Conservation (phyloP, 2,329 filamentous ascomycete species). For the Coleophoma eucalyptorum region DNA sequence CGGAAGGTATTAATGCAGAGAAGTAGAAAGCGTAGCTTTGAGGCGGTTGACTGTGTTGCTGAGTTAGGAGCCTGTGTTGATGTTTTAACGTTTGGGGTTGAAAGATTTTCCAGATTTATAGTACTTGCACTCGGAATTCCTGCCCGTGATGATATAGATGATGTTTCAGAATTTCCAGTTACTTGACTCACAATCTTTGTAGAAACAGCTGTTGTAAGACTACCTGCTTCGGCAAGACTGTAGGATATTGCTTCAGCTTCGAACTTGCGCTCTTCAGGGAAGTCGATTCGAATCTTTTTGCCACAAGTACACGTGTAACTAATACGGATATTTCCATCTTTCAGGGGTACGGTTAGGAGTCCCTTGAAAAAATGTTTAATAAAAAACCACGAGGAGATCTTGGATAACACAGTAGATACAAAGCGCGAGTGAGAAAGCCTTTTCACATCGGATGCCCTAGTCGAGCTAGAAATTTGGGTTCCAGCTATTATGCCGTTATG, state of each 20-base stretch:
- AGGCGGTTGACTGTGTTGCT: background rate
- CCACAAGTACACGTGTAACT: background rate
- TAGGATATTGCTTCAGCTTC: too few species aligned
- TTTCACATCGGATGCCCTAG: too few species aligned
- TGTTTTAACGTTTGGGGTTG: background rate
- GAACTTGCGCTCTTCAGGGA: too few species aligned
- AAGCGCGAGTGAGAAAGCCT: too few species aligned
- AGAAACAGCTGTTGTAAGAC: background rate
- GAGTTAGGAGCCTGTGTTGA: background rate
- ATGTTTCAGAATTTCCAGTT: background rate
- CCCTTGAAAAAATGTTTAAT: too few species aligned
- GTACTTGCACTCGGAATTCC: background rate
- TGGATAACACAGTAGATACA: too few species aligned
- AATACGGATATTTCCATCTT: background rate
- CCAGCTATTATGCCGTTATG: too few species aligned
- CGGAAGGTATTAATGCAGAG: background rate
- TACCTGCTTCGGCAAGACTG: too few species aligned
- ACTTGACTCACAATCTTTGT: background rate
- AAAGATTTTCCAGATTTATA: background rate
- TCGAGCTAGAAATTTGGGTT: too few species aligned
- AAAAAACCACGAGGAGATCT: too few species aligned
- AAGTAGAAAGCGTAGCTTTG: background rate
- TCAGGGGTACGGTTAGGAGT: background rate
- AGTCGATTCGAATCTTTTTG: background rate
- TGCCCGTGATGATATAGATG: background rate